Evolutionary conservation across 495 filamentous ascomycete genomes (phyloP).

Genomic region (Chlorociboria aeruginascens): DNA sequence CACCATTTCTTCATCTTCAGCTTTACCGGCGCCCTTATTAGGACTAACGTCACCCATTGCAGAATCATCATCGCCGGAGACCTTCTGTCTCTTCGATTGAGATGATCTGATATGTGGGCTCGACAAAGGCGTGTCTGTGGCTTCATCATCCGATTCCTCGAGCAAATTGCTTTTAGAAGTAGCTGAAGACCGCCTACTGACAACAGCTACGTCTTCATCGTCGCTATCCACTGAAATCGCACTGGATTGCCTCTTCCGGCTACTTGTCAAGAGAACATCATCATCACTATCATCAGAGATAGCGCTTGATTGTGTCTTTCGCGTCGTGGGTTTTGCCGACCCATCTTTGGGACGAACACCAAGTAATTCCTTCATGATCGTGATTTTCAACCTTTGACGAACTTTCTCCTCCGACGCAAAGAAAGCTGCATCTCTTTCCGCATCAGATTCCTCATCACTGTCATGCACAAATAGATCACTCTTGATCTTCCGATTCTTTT

Average conservation of each 20-base stretch:
- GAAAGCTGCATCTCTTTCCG: constrained; percentile 52
- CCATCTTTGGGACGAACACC: constrained; percentile 4
- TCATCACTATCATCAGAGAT: constrained; percentile 10
- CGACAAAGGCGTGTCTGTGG: constrained; percentile 18
- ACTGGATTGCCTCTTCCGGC: constrained; percentile 9
- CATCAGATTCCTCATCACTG: constrained; percentile 70
- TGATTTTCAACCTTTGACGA: constrained; percentile 21
- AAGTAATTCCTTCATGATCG: constrained; percentile 18
- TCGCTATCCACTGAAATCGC: constrained; percentile 6
- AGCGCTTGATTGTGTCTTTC: constrained; percentile 11
- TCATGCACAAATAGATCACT: constrained; percentile 67
- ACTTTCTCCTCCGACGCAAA: constrained; percentile 53
- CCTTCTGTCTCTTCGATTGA: constrained; percentile 15
- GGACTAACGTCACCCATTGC: not conserved
- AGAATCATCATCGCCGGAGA: constrained; percentile 19
- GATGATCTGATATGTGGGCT: constrained; percentile 17
- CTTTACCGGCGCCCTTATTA: not conserved
- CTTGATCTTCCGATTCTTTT: constrained; percentile 67
- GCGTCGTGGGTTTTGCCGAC: not conserved
- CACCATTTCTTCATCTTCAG: not conserved
- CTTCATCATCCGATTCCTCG: constrained; percentile 19
- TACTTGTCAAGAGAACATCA: constrained; percentile 3
- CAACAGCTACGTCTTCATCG: constrained; percentile 13
- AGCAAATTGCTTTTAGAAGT: constrained; percentile 3
- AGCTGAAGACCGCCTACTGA: constrained; percentile 8